Evolutionary conservation across 306 rosid genomes (phyloP).

Genomic region (Aeschynomene evenia): DNA sequence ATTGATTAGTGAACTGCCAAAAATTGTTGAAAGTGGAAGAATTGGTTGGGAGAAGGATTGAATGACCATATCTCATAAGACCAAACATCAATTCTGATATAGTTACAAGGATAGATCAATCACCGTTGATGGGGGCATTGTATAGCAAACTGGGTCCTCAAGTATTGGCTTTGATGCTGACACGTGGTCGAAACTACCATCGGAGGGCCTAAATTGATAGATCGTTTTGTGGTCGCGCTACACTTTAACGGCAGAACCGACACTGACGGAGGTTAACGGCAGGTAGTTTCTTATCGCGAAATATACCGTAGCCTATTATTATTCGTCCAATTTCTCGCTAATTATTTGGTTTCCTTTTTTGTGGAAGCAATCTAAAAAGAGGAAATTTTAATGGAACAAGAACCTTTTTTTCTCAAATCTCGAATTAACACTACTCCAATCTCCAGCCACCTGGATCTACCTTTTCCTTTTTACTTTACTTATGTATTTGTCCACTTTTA

Average conservation of each 20-base stretch:
- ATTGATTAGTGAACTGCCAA: no score
- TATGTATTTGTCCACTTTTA: no score
- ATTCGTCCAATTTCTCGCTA: neutral
- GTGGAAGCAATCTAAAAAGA: neutral
- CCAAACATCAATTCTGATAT: neutral
- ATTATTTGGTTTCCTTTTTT: neutral
- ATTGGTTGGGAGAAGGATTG: neutral
- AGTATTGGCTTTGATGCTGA: neutral
- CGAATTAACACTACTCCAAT: neutral
- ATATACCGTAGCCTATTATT: neutral
- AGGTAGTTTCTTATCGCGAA: neutral
- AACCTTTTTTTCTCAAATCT: neutral
- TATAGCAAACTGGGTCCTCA: neutral
- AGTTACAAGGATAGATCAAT: neutral
- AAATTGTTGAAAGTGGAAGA: neutral
- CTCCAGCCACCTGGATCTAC: neutral
- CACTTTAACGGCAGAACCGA: slow-evolving; percentile 36
- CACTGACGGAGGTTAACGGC: slow-evolving; percentile 30
- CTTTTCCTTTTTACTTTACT: neutral
- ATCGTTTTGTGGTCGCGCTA: neutral
- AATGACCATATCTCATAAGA: neutral
- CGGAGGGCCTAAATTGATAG: neutral
- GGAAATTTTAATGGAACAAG: neutral
- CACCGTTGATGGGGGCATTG: neutral
- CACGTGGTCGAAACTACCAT: slow-evolving; percentile 30